A percentile compares a stretch with the other conserved stretches of the same genome.
Conservation (phyloP, 1,139 yeast species). For the Geotrichum histeridarum region DNA sequence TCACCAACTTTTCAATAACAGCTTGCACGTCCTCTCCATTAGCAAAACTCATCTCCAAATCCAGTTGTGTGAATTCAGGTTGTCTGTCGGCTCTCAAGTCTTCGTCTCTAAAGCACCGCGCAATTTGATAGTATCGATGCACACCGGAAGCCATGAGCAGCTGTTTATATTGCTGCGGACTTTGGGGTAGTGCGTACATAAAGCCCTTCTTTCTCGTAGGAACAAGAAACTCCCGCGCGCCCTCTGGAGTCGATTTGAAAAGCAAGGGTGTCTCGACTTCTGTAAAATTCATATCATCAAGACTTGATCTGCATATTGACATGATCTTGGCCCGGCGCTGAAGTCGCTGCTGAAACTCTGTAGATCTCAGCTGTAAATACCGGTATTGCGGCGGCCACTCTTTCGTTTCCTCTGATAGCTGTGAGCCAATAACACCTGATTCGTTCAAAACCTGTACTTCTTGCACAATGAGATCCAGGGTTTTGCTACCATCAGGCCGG, state of each 20-base stretch:
- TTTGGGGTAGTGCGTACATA: conserved; percentile 90
- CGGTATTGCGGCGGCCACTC: conserved; percentile 72
- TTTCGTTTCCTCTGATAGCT: conserved; percentile 50
- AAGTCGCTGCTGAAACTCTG: conserved; percentile 55
- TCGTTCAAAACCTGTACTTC: conserved; percentile 55
- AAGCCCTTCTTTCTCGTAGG: conserved; percentile 64
- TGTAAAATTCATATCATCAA: conserved; percentile 49
- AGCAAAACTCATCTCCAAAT: conserved; percentile 87
- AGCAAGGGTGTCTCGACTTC: conserved; percentile 91
- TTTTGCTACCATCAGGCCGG: conserved; percentile 30
- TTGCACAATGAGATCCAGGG: conserved; percentile 56
- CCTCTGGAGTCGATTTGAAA: conserved; percentile 96
- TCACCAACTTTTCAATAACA: conserved; percentile 58
- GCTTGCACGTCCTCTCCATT: conserved; percentile 59
- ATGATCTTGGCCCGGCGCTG: conserved; percentile 60
- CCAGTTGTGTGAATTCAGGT: conserved; percentile 95
- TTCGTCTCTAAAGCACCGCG: conserved; percentile 92
- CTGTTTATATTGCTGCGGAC: conserved; percentile 97
- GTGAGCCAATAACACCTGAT: conserved; percentile 66
- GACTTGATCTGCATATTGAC: conserved; percentile 47
- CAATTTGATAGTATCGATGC: conserved; percentile 78
- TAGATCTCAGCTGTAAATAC: conserved; percentile 69
- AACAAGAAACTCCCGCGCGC: conserved; percentile 91
- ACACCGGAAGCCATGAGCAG: conserved; percentile 91
- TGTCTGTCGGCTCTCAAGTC: conserved; percentile 92